These are phyloP conservation scores for Trichoderma sp. DNA, from an alignment of 2,329 filamentous ascomycete species.

Conservation along the genomic window DNA sequence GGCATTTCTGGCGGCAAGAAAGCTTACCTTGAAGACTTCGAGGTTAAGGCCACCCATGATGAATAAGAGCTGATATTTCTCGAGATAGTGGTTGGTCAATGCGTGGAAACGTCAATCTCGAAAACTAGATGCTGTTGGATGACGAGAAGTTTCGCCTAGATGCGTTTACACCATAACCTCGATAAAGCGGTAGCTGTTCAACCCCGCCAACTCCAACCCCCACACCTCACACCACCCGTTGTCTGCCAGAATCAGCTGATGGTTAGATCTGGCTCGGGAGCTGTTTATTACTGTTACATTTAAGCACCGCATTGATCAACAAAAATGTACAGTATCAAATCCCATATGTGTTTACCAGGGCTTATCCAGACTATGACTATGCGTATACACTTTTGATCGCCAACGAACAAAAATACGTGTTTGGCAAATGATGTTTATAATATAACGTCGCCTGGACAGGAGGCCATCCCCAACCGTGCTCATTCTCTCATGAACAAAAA, in stretches of 20 bases:
- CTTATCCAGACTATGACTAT: constrained; percentile 1
- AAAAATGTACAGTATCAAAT: not conserved
- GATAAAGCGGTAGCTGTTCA: constrained; percentile 25
- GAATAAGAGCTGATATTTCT: not conserved
- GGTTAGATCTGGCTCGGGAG: not conserved
- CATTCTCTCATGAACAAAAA: not conserved
- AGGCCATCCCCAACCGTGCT: not conserved
- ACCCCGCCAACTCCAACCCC: not conserved
- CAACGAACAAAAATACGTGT: constrained; percentile 5
- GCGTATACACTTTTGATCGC: constrained; percentile 9
- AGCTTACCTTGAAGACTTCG: constrained; percentile 85
- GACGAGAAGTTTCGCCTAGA: not conserved
- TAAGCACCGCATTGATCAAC: not conserved
- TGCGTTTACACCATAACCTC: constrained; percentile 25
- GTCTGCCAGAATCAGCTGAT: not conserved
- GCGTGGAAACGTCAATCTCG: not conserved
- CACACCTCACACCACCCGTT: constrained; percentile 13
- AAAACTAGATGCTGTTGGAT: not conserved
- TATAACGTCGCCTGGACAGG: not conserved
- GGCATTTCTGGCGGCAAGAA: not conserved
- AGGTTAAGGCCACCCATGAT: constrained; percentile 82
- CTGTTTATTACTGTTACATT: not conserved
- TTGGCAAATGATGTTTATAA: not conserved
- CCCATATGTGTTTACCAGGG: not conserved
- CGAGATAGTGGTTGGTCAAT: not conserved